Evolutionary conservation across 257 asterid species (phyloP), one percentile per base, ranked within the genome.

Genomic region (Solanum phureja): DNA sequence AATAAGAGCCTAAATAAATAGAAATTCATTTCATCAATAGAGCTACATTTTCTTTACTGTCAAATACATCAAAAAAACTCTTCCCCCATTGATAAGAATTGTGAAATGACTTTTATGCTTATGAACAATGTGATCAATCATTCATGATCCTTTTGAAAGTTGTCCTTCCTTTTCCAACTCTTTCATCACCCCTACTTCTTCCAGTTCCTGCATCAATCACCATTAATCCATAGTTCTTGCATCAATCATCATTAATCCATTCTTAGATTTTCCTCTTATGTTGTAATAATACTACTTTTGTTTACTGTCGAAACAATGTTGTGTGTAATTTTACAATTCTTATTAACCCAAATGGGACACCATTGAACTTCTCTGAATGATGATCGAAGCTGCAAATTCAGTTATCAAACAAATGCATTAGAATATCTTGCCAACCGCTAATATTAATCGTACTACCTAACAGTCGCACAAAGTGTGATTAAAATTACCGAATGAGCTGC

Each of bases 291-390:
- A 44, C 52, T 44, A 44, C 5, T 12, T 44, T 11, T 44, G 52
- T 44, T 44, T 44, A 74, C 83, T 37, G 33, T 11, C 6, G 2
- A 75, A 76, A 38, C 34, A 38, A 12, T 35, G 83, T 74, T 10
- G 3, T 21, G 6, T 72, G 31, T 21, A 38, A 38, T 23, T 75
- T 37, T 21, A 35, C n/a, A 96, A 75, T 52, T 42, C 46, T 42
- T 42, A 42, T 42, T 42, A 42, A 42, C 0, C 99, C 99, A 83
- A 96, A 52, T 0, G 98, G 98, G 74, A 96, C 98, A 42, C 98
- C 99, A 5, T 94, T 56, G 92, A 96, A 96, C 91, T 96, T 96
- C 87, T 96, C 96, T n/a, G 98, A 88, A 83, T 97, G 99, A 88
- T 94, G 99, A n/a, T n/a, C n/a, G n/a, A n/a, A 97, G 93, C 99